Percentiles rank a stretch among this genome's conserved stretches.
phyloP scores from a whole-genome alignment of 495 filamentous ascomycete genomes.

The Trichoderma erinaceum region DNA sequence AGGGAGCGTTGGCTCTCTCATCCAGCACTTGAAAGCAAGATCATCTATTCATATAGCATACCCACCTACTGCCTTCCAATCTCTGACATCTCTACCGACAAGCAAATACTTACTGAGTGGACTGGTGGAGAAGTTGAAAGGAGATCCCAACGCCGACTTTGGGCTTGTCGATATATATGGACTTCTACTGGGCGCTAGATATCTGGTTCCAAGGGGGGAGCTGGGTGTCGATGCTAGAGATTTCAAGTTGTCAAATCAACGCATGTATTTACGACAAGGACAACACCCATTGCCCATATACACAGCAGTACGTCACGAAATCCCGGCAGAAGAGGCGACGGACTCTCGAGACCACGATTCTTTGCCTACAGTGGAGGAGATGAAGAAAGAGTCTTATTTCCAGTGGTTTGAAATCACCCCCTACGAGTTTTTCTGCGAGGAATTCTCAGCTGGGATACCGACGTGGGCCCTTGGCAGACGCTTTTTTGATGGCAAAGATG shows the following conservation, averaged over 20 bases:
- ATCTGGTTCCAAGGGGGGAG: conserved; percentile 81
- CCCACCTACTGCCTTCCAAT: conserved; percentile 70
- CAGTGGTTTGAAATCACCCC: conserved; percentile 98
- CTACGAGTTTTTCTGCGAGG: conserved; percentile 95
- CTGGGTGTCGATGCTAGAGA: conserved; percentile 66
- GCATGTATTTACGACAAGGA: conserved; percentile 62
- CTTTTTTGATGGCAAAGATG: conserved; percentile 64
- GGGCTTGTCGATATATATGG: conserved; percentile 92
- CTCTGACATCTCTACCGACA: conserved; percentile 75
- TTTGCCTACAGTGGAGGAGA: conserved; percentile 53
- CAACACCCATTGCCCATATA: conserved; percentile 88
- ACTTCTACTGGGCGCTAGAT: conserved; percentile 69
- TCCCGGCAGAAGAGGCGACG: conserved; percentile 43
- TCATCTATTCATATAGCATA: conserved; percentile 86
- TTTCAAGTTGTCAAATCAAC: conserved; percentile 84
- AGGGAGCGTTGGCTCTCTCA: conserved; percentile 55
- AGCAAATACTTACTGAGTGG: conserved; percentile 89
- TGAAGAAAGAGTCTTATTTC: conserved; percentile 79
- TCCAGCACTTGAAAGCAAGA: conserved; percentile 79
- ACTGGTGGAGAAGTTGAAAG: conserved; percentile 81
- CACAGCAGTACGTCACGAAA: conserved; percentile 90
- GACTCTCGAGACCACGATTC: conserved; percentile 38
- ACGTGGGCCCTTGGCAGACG: conserved; percentile 86
- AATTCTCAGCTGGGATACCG: conserved; percentile 79
- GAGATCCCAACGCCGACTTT: conserved; percentile 72